Evolutionary conservation across 2,329 filamentous ascomycete genomes (phyloP), one percentile per base, ranked within the genome.

Genomic region (Phoma sp.): DNA sequence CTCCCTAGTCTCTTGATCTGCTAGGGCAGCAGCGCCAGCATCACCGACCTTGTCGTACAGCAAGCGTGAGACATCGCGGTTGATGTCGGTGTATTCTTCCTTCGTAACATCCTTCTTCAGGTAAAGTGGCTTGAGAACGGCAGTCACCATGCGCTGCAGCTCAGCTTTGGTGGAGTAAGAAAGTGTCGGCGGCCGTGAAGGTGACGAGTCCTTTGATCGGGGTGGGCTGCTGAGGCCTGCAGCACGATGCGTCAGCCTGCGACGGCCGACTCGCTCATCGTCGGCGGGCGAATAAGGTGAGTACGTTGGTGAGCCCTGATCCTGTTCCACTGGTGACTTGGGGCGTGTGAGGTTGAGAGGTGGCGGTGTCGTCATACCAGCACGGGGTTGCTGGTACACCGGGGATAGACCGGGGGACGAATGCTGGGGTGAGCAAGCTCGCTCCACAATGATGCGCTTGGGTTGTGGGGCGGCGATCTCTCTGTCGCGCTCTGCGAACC

Each of bases 71-170:
- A 98, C 88, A 57, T 90, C 88, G 59, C 92, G 88, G 72, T 98
- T 98, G 76, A 98, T 96, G 52, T 87, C 86, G 2, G 91, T 94
- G 74, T 96, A 99, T 75, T 97, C 89, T 56, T 96, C 91, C 64
- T 92, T 91, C 17, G 88, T 92, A 58, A 98, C 84, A 60, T 88
- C 85, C 65, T 89, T 88, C 37, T 88, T 88, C 59, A 88, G 85
- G 81, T 94, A 98, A 62, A 92, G 85, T 29, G 93, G 92, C 64
- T 91, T 90, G 38, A 99, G 80, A 6, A 90, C 91, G 37, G 84
- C 81, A 61, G 91, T 90, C 64, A 98, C 95, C 77, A 98, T 92
- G 64, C 88, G 88, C 72, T 92, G 94, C 61, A 99, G 89, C 69
- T 88, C 92, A 63, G 91, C 88, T 75, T 99, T 99, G 60, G 91